Conservation (phyloP, 148 eudicot species). For the Vaccinium myrtillus region DNA sequence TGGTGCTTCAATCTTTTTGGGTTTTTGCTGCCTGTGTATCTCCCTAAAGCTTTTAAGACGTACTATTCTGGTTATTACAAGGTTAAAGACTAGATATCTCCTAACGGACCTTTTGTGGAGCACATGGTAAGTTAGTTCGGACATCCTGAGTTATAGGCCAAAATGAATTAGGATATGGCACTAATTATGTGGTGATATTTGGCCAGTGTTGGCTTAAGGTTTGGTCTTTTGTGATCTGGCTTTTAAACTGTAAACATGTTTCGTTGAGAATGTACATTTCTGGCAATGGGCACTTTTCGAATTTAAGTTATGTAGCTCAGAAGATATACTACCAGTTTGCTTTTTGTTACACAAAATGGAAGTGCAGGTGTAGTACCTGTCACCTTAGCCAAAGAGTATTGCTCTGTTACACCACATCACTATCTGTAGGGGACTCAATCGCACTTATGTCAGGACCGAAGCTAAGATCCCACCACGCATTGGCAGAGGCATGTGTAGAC, state of each 20-base stretch:
- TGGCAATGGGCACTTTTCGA: not conserved
- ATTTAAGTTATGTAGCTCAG: not conserved
- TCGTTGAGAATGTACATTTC: not conserved
- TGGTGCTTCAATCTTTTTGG: conserved; percentile 85
- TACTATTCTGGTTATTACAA: conserved; percentile 40
- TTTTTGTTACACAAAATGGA: too few species aligned
- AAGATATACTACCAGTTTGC: too few species aligned
- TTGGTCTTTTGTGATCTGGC: not conserved
- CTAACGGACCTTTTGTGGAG: too few species aligned
- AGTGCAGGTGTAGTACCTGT: too few species aligned
- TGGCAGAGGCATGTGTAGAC: too few species aligned
- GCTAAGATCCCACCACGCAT: too few species aligned
- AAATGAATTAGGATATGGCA: not conserved
- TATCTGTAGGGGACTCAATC: too few species aligned
- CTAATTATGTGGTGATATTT: not conserved
- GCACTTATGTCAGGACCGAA: too few species aligned
- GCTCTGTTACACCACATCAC: too few species aligned
- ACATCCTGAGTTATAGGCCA: too few species aligned
- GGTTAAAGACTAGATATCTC: conserved; percentile 15
- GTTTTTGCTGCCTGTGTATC: conserved; percentile 78
- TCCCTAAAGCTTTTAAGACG: conserved; percentile 67
- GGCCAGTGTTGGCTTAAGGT: not conserved
- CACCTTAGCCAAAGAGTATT: too few species aligned
- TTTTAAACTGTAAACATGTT: not conserved
- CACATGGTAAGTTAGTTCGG: too few species aligned